Conservation (phyloP, 2,329 filamentous ascomycete species). For the Pseudopyrenochaeta lycopersici region DNA sequence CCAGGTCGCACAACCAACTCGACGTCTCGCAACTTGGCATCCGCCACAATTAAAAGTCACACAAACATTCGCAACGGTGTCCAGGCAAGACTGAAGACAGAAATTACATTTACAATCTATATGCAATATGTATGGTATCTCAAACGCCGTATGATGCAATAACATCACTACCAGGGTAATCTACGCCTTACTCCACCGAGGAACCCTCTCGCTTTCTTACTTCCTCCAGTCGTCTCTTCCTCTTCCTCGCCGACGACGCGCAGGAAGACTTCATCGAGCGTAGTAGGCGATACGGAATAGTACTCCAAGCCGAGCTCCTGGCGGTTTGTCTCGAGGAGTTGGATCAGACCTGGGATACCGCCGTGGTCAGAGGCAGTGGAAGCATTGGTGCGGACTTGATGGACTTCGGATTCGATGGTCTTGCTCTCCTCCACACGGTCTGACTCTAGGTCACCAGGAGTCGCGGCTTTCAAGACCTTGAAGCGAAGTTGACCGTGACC, state of each 20-base stretch:
- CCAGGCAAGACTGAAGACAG: not conserved
- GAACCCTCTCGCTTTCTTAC: slow-evolving; percentile 15
- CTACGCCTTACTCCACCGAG: not conserved
- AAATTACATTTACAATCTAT: not conserved
- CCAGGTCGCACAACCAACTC: too few species aligned
- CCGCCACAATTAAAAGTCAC: not conserved
- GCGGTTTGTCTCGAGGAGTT: slow-evolving; percentile 76
- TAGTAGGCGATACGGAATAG: slow-evolving; percentile 87
- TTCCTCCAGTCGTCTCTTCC: slow-evolving; percentile 57
- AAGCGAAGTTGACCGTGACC: slow-evolving; percentile 87
- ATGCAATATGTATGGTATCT: not conserved
- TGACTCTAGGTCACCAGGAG: slow-evolving; percentile 33
- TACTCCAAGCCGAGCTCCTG: slow-evolving; percentile 77
- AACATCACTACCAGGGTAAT: not conserved
- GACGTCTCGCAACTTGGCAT: not conserved
- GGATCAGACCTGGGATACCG: slow-evolving; percentile 74
- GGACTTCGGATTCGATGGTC: slow-evolving; percentile 21
- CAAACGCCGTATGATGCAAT: not conserved
- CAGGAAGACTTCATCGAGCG: slow-evolving; percentile 90
- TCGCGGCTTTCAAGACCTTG: slow-evolving; percentile 68
- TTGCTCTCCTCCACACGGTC: slow-evolving; percentile 14
- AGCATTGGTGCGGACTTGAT: slow-evolving; percentile 28
- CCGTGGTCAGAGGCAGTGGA: slow-evolving; percentile 24
- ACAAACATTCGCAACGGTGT: not conserved
- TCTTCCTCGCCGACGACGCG: slow-evolving; percentile 81